Evolutionary conservation across 148 eudicot genomes (phyloP), one percentile per base, ranked within the genome.

Genomic region (Vaccinium darrowii): DNA sequence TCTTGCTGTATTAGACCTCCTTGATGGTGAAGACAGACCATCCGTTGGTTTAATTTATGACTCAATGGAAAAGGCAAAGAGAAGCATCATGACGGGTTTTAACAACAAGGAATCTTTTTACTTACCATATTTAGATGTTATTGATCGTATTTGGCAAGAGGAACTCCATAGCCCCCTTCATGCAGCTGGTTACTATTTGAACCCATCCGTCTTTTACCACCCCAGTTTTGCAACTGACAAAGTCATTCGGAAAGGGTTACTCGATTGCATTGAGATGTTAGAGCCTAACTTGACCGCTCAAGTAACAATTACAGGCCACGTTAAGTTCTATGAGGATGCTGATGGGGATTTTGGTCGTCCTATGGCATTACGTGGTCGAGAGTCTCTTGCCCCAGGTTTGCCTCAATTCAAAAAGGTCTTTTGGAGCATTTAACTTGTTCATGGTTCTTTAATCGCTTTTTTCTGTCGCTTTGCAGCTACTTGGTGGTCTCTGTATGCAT

Each of bases 131-230:
- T 73, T 84, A 76, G 18, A 5, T 43, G 50, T 82, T 39, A 83
- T 89, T 53, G 88, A 89, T 51, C 36, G 82, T 15, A 60, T 86
- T 25, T 89, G 88, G 87, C 43, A 89, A 11, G 21, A 79, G 36
- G 56, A 74, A 15, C 78, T 89, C 60, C 88, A 89, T 82, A 76
- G 84, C 13, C 87, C 87, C 10, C 58, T 89, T n/a, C 87, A 89
- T 79, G 90, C 88, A 51, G 88, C 90, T 77, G 90, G 88, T 12
- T 84, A 60, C 80, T 89, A 52, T 62, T 77, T 89, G 1, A 89
- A 89, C 71, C 90, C 90, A 2, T 82, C 81, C 69, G 78, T 82
- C 23, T 84, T 50, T 63, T 82, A 71, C 39, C 33, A 65, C 78
- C 81, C 77, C 36, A 47, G 23, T 78, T 84, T 78, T 76, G 65